Conservation (phyloP, 495 filamentous ascomycete genomes). For the Penicillium chermesinum region DNA sequence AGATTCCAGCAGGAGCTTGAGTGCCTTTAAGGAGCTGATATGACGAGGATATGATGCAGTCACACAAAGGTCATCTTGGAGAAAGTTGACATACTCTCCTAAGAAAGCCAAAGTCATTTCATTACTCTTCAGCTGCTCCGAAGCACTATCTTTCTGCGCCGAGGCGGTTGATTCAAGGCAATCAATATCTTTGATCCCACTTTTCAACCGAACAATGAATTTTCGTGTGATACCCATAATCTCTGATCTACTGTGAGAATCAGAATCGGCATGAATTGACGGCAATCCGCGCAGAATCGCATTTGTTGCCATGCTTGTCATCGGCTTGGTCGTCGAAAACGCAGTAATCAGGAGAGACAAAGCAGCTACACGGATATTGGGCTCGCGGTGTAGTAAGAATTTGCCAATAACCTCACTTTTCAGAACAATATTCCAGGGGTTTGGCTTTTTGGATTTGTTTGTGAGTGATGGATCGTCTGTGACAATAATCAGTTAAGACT, state of each 20-base stretch:
- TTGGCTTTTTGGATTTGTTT: constrained; percentile 9
- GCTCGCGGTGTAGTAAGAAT: constrained; percentile 58
- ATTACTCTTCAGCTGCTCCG: constrained; percentile 20
- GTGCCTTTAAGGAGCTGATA: constrained; percentile 67
- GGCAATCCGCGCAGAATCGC: constrained; percentile 57
- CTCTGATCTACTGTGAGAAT: constrained; percentile 75
- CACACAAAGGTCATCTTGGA: constrained; percentile 66
- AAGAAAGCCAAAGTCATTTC: constrained; percentile 57
- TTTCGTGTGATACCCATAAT: constrained; percentile 61
- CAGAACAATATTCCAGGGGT: constrained; percentile 25
- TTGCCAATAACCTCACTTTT: constrained; percentile 39
- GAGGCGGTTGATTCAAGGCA: neutral
- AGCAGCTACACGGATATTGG: constrained; percentile 64
- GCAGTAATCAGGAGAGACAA: constrained; percentile 70
- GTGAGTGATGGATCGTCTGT: constrained; percentile 29
- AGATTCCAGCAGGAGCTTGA: constrained; percentile 56
- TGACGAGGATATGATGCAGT: constrained; percentile 82
- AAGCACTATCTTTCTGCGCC: neutral
- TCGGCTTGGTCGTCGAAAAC: constrained; percentile 62
- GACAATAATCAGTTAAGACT: neutral
- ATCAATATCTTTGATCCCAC: constrained; percentile 19
- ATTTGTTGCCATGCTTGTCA: constrained; percentile 52
- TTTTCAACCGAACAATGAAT: constrained; percentile 59
- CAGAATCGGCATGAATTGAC: constrained; percentile 72
- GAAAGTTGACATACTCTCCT: constrained; percentile 61